phyloP scores from a whole-genome alignment of 306 rosid genomes.

The Myrica gale region DNA sequence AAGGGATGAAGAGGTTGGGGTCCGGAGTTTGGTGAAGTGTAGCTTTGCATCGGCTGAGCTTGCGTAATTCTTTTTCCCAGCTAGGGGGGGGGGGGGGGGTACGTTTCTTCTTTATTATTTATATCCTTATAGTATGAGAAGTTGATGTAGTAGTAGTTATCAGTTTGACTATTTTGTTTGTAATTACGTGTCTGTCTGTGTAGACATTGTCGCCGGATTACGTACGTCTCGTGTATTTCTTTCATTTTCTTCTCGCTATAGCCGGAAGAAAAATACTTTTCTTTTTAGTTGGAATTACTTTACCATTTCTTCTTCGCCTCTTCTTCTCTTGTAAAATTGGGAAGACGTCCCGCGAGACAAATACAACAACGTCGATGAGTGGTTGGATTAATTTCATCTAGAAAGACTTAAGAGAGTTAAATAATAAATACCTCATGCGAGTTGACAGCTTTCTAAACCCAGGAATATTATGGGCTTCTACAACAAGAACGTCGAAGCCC shows the following conservation, averaged over 20 bases:
- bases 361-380: too few species aligned
- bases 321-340: too few species aligned
- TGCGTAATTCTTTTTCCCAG: neutral
- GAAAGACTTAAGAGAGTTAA: too few species aligned
- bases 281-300: neutral
- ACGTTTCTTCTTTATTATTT: too few species aligned
- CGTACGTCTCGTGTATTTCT: neutral
- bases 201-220: neutral
- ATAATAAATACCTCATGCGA: too few species aligned
- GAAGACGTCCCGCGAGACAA: too few species aligned
- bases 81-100: neutral
- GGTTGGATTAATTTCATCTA: too few species aligned
- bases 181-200: constrained; percentile 20
- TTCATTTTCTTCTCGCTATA: neutral
- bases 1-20: neutral
- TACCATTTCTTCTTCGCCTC: neutral
- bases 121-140: neutral
- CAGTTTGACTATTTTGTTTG: constrained; percentile 28
- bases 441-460: neutral
- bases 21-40: constrained; percentile 12
- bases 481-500: neutral
- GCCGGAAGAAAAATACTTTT: neutral
- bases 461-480: neutral
- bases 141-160: constrained; percentile 12
- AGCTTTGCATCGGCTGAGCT: neutral